Evolutionary conservation across 2,329 filamentous ascomycete species (phyloP).

Genomic region (Talaromyces sp.): DNA sequence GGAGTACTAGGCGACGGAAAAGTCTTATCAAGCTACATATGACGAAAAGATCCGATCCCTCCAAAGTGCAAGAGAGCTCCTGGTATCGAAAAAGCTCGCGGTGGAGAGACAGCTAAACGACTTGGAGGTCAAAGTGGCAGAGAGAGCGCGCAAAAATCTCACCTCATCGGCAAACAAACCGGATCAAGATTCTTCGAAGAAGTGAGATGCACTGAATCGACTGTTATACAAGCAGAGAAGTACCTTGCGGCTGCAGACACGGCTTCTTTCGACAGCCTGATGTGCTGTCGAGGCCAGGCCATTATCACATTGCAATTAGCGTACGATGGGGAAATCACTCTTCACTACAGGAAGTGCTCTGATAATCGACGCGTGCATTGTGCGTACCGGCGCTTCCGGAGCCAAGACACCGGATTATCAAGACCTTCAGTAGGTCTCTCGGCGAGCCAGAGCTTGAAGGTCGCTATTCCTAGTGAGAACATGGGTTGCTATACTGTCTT

Average conservation of each 20-base stretch:
- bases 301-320: neutral
- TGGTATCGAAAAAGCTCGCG: constrained; percentile 47
- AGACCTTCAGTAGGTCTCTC: neutral
- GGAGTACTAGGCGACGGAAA: constrained; percentile 36
- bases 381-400: neutral
- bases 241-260: neutral
- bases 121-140: constrained; percentile 37
- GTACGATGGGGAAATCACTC: neutral
- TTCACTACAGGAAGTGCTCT: neutral
- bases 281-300: neutral
- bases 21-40: constrained; percentile 44
- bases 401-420: neutral
- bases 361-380: neutral
- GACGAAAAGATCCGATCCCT: constrained; percentile 53
- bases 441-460: neutral
- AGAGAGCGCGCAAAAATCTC: constrained; percentile 24
- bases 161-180: neutral
- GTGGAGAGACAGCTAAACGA: constrained; percentile 54
- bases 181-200: constrained; percentile 1
- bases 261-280: neutral
- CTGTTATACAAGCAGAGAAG: neutral
- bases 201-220: neutral
- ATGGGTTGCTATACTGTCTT: neutral
- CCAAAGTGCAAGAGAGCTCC: constrained; percentile 43
- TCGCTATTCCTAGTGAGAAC: too few relatives aligned